Percentiles rank a stretch among this genome's conserved stretches.
Conservation (phyloP, 2,329 filamentous ascomycete genomes). For the Fusarium sp. region DNA sequence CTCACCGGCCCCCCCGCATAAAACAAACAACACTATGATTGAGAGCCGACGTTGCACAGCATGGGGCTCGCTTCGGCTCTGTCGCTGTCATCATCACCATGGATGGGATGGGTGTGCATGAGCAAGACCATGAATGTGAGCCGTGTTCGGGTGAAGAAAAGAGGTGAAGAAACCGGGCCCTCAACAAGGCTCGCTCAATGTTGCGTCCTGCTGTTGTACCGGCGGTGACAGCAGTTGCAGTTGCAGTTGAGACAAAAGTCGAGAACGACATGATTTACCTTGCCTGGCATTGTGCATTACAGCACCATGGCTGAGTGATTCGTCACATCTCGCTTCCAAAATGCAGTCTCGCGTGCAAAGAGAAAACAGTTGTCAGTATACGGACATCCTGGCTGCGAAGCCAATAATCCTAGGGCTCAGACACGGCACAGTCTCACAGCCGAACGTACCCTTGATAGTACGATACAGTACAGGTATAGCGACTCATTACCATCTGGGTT, state of each 20-base stretch:
- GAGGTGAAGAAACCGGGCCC: conserved; percentile 1
- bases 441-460: conserved; percentile 15
- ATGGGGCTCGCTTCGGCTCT: conserved; percentile 19
- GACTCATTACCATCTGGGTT: not conserved
- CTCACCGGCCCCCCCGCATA: conserved; percentile 35
- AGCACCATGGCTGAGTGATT: conserved; percentile 26
- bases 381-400: conserved; percentile 25
- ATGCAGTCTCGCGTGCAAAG: conserved; percentile 28
- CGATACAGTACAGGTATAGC: not conserved
- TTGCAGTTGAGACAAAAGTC: conserved; percentile 13
- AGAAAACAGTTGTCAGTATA: conserved; percentile 20
- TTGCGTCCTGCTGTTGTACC: conserved; percentile 1
- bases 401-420: conserved; percentile 22
- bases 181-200: conserved; percentile 10
- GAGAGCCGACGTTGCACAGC: conserved; percentile 36
- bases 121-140: not conserved
- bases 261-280: conserved; percentile 16
- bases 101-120: conserved; percentile 18
- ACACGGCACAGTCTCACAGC: conserved; percentile 29
- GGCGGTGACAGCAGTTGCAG: conserved; percentile 14
- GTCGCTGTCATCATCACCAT: conserved; percentile 14
- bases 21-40: conserved; percentile 19
- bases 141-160: conserved; percentile 9
- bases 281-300: not conserved
- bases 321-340: conserved; percentile 29